Conservation (phyloP, 164 flowering plant genomes). For the Aristolochia fimbriata region DNA sequence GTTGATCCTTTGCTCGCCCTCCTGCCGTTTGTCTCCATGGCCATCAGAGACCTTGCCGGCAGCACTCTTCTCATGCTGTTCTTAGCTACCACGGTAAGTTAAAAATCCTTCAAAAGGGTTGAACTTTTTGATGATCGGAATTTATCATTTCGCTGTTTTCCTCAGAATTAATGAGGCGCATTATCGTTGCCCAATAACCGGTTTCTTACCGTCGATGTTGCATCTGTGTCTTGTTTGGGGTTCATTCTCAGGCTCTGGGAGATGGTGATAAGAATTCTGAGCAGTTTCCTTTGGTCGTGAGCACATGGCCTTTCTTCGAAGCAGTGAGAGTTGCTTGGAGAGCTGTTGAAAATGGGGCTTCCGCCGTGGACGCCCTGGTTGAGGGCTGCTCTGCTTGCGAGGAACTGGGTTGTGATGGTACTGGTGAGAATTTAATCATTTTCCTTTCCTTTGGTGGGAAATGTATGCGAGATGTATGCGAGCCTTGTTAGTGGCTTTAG, state of each 20-base stretch:
- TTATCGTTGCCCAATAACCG: background rate
- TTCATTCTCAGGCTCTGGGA: conserved; percentile 29
- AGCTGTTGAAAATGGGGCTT: conserved; percentile 47
- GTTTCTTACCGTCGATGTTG: background rate
- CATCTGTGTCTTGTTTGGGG: background rate
- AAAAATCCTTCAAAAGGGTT: background rate
- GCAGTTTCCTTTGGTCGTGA: conserved; percentile 65
- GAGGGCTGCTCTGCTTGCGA: conserved; percentile 98
- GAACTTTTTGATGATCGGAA: background rate
- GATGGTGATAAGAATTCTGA: conserved; percentile 17
- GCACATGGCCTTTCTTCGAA: conserved; percentile 90
- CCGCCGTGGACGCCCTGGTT: conserved; percentile 79
- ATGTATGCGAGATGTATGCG: background rate
- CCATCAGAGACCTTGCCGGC: conserved; percentile 3
- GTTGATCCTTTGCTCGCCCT: background rate
- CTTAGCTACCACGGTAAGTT: conserved; percentile 8
- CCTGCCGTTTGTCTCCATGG: conserved; percentile 5
- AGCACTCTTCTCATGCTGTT: conserved; percentile 3
- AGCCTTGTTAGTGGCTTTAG: no score
- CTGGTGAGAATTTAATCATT: conserved; percentile 36
- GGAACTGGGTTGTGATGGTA: conserved; percentile 85
- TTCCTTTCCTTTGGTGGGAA: no score
- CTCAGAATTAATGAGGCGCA: background rate
- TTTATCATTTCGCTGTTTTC: background rate
- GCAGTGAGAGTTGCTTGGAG: conserved; percentile 91